Base-by-base conservation (phyloP, 1,284 basidiomycete species). In the Testicularia cyperi region DNA sequence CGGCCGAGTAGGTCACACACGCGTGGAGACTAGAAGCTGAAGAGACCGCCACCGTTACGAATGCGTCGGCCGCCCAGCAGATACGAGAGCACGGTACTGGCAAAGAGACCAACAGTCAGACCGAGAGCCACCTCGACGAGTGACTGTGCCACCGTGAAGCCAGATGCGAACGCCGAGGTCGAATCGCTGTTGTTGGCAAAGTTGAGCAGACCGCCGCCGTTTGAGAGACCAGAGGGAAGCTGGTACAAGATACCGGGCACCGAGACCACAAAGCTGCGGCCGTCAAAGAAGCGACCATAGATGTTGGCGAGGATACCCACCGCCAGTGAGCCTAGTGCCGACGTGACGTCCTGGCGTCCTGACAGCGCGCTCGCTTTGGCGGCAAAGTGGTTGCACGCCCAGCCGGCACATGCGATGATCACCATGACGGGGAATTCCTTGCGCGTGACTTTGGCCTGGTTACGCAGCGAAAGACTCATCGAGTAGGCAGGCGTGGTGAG, bases 251-350 rank as follows among this genome's bases (percentile, higher is more conserved):
- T 88, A 35, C 88, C 88, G 16, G 75, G 45, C 7, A 68, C 62
- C 7, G 64, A 75, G 7, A 88, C 82, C 16, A 88, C 85, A 65
- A 88, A 90, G 2, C 86, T 84, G 42, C 87, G 86, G 2, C 87
- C 87, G 24, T 82, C 80, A 74, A 88, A 86, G 77, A 91, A 82
- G 30, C 88, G 84, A 9, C 87, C 88, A 58, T 89, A 92, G 12
- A 91, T 35, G 75, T 92, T 92, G 23, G 90, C 83, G 30, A 90
- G 79, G 40, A 91, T 79, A 7, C 90, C 90, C 29, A 92, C 89
- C 1, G 85, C 84, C 64, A 94, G 88, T 1, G 88, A 80, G 9
- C 79, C 87, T 23, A 86, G 83, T 40, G 61, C 75, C 1, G 77
- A 74, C 3, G 71, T 74, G 18, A 79, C 72, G 31, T 70, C 61